Base-by-base conservation (phyloP, 768 basidiomycete genomes). In the Pleurotus eryngii region DNA sequence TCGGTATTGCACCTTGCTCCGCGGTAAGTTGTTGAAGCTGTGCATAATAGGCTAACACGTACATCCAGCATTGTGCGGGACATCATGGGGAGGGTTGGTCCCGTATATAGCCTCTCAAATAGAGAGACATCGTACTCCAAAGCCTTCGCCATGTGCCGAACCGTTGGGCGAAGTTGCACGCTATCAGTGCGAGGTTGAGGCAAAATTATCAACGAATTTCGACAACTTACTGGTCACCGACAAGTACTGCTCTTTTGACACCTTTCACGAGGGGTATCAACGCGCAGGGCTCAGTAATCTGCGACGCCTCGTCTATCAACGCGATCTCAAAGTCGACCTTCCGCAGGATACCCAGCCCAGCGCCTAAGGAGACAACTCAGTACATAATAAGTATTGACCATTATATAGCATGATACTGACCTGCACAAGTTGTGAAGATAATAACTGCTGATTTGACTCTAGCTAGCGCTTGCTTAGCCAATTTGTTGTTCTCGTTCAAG, bases 191-290 rank as follows among this genome's bases (percentile, higher is more conserved):
- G 22, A 83, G 72, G 46, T 88, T 85, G 27, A 30, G 30, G 9
- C 7, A 11, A 24, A 24, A 24, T 24, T 24, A 4, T 24, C 22
- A 24, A 3, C 22, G 22, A 24, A 24, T 24, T 24, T 24, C 22
- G 22, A 24, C 24, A 26, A 26, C 24, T 72, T 61, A 89, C 87
- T 88, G 86, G 61, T 88, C 85, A 8, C 87, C 87, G 3, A 88
- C 86, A 11, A 89, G 70, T 4, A 87, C 77, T 0, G 81, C 85
- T 46, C 76, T 70, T 47, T 70, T 67, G 46, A 81, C 78, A 2
- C 84, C 86, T 64, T 88, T 88, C 9, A 86, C 84, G 3, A 89
- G 72, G 0, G 87, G 85, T 27, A 88, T 86, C 35, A 88, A 71
- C 0, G 85, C 80, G 49, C 77, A 78, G 2, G 85, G 82, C 60